phyloP scores from a whole-genome alignment of 768 basidiomycete genomes.

The Lactifluus echinatus region DNA sequence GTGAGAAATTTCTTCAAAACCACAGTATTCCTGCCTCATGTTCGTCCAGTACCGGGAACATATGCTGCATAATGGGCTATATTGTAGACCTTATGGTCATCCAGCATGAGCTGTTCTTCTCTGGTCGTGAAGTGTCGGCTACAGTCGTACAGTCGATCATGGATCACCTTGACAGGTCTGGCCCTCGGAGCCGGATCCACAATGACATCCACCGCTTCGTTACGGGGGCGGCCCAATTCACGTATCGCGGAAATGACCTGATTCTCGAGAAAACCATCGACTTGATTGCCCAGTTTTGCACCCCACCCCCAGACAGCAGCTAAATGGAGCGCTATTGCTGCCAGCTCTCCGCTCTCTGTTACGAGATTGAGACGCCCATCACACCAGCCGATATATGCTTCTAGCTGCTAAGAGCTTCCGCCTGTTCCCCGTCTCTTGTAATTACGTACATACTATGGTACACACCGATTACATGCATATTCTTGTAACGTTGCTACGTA shows the following conservation, averaged over 20 bases:
- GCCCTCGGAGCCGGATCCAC: not conserved
- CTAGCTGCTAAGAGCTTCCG: too few relatives aligned
- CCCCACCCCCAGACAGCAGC: not conserved
- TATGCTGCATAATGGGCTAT: conserved; percentile 3
- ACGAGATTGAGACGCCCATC: not conserved
- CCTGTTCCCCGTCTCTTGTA: too few relatives aligned
- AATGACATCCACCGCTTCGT: not conserved
- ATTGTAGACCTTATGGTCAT: conserved; percentile 3
- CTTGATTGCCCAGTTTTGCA: conserved; percentile 3
- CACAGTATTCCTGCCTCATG: not conserved
- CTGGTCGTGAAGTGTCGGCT: not conserved
- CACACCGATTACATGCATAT: too few relatives aligned
- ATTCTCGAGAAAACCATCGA: conserved; percentile 9
- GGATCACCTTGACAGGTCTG: not conserved
- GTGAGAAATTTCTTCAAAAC: not conserved
- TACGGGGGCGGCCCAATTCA: not conserved
- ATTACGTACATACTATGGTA: too few relatives aligned
- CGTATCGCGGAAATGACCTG: conserved; percentile 1
- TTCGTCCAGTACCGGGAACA: not conserved
- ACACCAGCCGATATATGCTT: too few relatives aligned
- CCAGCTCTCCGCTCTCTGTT: not conserved
- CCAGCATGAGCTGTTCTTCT: not conserved
- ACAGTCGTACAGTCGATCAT: not conserved
- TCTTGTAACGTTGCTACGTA: too few relatives aligned
- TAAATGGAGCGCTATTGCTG: not conserved